A percentile compares a stretch with the other conserved stretches of the same genome.
Evolutionary conservation across 148 eudicot species (phyloP).

Genomic region (Chenopodium album): DNA sequence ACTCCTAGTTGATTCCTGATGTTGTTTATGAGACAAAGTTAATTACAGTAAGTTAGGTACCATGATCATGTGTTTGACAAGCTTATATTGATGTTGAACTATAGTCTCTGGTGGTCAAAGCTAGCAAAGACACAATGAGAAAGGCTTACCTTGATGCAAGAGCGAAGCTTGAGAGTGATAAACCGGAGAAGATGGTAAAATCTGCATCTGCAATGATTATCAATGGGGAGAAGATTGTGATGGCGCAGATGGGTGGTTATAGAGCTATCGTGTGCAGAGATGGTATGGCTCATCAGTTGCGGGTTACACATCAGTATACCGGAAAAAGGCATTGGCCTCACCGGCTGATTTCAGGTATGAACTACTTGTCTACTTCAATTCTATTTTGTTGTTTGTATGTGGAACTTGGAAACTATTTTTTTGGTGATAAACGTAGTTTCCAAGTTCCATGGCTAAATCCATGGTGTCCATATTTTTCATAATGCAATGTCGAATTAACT

Average conservation of each 20-base stretch:
- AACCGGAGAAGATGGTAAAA: slow-evolving; percentile 21
- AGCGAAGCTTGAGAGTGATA: slow-evolving; percentile 23
- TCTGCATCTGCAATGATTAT: slow-evolving; percentile 60
- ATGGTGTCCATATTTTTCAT: neutral
- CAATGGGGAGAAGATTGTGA: slow-evolving; percentile 65
- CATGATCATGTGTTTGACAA: neutral
- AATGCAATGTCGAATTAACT: neutral
- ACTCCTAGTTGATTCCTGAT: neutral
- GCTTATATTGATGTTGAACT: slow-evolving; percentile 1
- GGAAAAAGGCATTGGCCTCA: slow-evolving; percentile 52
- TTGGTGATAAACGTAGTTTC: neutral
- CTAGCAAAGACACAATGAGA: slow-evolving; percentile 56
- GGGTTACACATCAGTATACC: slow-evolving; percentile 31
- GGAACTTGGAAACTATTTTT: too few relatives aligned
- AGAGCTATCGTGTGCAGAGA: slow-evolving; percentile 66
- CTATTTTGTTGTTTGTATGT: neutral
- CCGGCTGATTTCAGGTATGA: slow-evolving; percentile 48
- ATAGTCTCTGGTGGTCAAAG: slow-evolving; percentile 47
- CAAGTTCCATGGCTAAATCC: too few relatives aligned
- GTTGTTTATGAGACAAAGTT: neutral
- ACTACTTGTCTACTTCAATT: neutral
- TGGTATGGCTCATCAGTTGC: slow-evolving; percentile 61
- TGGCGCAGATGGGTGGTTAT: slow-evolving; percentile 74
- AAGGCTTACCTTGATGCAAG: slow-evolving; percentile 46
- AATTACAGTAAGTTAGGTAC: neutral